These are phyloP conservation scores for Ustilago xerochloae DNA, from an alignment of 1,284 basidiomycete genomes.

Conservation along the genomic window DNA sequence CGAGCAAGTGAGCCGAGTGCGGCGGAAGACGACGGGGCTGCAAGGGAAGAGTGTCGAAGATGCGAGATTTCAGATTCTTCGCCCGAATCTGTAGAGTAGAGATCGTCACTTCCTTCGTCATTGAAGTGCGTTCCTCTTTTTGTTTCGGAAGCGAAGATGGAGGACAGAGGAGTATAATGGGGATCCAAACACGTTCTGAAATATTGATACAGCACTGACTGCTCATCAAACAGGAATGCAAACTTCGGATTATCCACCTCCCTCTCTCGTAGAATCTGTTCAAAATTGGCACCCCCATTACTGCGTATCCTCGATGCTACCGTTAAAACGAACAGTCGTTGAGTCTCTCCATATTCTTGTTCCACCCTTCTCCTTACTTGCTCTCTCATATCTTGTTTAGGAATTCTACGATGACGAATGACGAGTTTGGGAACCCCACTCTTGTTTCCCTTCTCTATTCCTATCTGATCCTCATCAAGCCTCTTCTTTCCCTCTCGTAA, in stretches of 20 bases:
- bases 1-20: slow-evolving; percentile 80
- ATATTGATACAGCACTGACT: slow-evolving; percentile 73
- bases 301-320: slow-evolving; percentile 85
- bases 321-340: slow-evolving; percentile 79
- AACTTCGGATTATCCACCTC: slow-evolving; percentile 85
- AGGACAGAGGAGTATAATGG: slow-evolving; percentile 70
- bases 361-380: slow-evolving; percentile 2
- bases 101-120: slow-evolving; percentile 52
- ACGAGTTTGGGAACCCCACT: slow-evolving; percentile 14
- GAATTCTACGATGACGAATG: slow-evolving; percentile 13
- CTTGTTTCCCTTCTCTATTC: not conserved
- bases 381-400: not conserved
- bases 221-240: slow-evolving; percentile 75
- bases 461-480: not conserved
- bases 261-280: slow-evolving; percentile 78
- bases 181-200: slow-evolving; percentile 81
- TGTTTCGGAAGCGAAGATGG: too few relatives aligned
- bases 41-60: slow-evolving; percentile 81
- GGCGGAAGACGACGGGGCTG: slow-evolving; percentile 78
- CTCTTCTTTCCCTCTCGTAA: not conserved
- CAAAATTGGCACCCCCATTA: slow-evolving; percentile 83
- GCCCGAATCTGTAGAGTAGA: slow-evolving; percentile 93
- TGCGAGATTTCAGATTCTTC: slow-evolving; percentile 87
- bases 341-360: slow-evolving; percentile 4
- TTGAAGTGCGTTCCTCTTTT: not conserved